These are phyloP conservation scores for Saccharomycopsis fermentans DNA, from an alignment of 805 yeast genomes.

Conservation along the genomic window DNA sequence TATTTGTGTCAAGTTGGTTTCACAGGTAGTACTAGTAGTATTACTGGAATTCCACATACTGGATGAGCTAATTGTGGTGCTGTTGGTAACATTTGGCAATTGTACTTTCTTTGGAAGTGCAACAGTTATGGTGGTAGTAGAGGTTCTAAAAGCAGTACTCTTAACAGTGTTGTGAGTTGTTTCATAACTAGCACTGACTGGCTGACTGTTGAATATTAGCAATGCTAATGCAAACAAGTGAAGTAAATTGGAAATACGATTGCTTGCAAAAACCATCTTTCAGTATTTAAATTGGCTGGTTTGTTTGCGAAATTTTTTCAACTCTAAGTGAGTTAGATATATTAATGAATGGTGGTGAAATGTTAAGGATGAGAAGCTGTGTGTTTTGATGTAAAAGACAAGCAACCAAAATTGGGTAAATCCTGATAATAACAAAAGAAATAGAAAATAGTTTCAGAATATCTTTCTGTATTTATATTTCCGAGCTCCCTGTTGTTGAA, in stretches of 20 bases:
- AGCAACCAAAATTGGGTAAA: too few relatives aligned
- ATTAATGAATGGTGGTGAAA: too few relatives aligned
- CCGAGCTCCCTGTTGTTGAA: neutral
- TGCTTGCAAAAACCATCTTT: neutral
- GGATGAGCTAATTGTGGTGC: neutral
- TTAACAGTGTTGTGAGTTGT: neutral
- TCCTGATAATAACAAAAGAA: too few relatives aligned
- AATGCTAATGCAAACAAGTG: neutral
- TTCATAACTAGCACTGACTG: neutral
- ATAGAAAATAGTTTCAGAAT: neutral
- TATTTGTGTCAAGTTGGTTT: neutral
- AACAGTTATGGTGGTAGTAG: neutral
- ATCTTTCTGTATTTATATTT: neutral
- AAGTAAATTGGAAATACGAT: neutral
- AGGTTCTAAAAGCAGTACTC: neutral
- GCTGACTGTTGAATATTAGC: neutral
- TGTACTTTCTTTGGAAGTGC: neutral
- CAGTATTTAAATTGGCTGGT: too few relatives aligned
- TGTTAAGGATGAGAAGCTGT: too few relatives aligned
- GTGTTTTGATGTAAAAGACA: too few relatives aligned
- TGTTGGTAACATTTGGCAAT: neutral
- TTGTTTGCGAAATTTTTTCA: too few relatives aligned
- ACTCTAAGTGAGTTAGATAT: too few relatives aligned
- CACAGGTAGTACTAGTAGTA: neutral
- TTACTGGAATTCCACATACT: neutral